phyloP scores from a whole-genome alignment of 345 rosid species.

The Sisymbrium altissimum region DNA sequence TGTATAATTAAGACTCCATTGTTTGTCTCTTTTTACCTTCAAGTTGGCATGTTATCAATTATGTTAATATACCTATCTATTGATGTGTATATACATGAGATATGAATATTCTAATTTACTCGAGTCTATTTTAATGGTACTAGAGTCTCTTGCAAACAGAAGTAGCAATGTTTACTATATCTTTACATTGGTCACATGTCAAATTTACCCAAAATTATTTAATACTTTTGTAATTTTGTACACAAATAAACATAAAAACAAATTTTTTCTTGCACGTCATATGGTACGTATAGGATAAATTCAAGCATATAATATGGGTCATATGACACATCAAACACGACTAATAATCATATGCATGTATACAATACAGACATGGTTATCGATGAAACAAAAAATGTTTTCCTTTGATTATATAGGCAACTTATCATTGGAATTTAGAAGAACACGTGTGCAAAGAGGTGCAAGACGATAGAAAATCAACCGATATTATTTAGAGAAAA shows the following conservation, averaged over 20 bases:
- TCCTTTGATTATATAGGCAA: neutral
- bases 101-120: neutral
- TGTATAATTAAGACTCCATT: neutral
- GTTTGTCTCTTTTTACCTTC: neutral
- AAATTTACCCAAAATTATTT: constrained; percentile 9
- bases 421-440: neutral
- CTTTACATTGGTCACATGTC: constrained; percentile 23
- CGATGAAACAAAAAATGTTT: neutral
- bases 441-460: neutral
- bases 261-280: constrained; percentile 6
- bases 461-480: neutral
- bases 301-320: neutral
- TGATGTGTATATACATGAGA: neutral
- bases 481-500: too few species aligned
- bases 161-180: constrained; percentile 22
- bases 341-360: neutral
- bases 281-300: neutral
- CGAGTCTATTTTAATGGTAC: neutral
- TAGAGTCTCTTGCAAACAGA: constrained; percentile 1
- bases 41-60: neutral
- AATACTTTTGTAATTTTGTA: constrained; percentile 19
- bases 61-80: neutral
- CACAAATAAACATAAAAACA: constrained; percentile 6
- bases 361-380: neutral
- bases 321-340: constrained; percentile 16